Base-by-base conservation (phyloP, 139 green algal genomes). In the Coccomyxa sp. region DNA sequence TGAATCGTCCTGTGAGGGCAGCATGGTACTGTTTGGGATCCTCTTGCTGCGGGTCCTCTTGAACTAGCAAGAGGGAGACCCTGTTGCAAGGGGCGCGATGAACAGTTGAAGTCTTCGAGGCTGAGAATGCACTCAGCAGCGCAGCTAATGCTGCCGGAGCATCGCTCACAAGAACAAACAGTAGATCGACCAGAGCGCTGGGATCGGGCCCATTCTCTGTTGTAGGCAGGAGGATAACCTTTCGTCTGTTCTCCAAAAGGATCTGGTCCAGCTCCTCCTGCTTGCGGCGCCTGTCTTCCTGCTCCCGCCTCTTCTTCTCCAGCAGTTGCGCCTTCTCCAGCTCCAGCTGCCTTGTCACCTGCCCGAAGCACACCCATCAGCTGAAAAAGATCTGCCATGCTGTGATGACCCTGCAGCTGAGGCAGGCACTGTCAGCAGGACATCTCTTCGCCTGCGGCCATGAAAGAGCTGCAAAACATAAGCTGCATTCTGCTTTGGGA, bases 201-300 rank as follows among this genome's bases (percentile, higher is more conserved):
- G n/a, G n/a, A n/a, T n/a, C n/a, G n/a, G n/a, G n/a, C n/a, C n/a
- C n/a, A n/a, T n/a, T 55, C 36, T 36, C 81, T n/a, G n/a, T n/a
- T n/a, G n/a, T 18, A 64, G 14, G 50, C 50, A 64, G 14, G 18
- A 18, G 14, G 14, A n/a, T n/a, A 8, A 24, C 84, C 84, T 84
- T 84, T 44, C 81, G 81, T 14, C 75, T 55, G 55, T 88, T 88
- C 50, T 88, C 84, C 54, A 78, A 44, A 31, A 88, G 73, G 68
- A 88, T 88, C 44, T 72, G 78, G 36, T 84, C 76, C 44, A 88
- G 84, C 72, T 88, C 84, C 27, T 78, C 68, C 75, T 86, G 69
- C 68, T 84, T 80, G 40, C 79, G 78, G 38, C 38, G 50, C 35
- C 81, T 75, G 54, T 88, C 84, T 24, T 81, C 84, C 37, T 88